Percentiles rank a stretch among this genome's conserved stretches.
Conservation (phyloP, 78 protist genomes). For the Bigelowiella natans region DNA sequence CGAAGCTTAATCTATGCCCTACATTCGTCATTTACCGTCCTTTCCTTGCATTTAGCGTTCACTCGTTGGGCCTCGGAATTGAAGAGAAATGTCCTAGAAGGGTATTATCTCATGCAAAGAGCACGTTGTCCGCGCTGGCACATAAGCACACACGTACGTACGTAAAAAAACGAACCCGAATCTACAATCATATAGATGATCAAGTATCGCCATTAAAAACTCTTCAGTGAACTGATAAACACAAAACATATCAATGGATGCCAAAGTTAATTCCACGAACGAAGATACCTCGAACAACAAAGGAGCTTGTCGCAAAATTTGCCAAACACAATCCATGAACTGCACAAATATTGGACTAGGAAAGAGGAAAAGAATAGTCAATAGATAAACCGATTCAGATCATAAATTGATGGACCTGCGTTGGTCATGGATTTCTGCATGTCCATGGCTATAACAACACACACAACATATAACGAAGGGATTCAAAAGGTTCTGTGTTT, state of each 20-base stretch:
- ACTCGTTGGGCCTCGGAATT: not conserved
- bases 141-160: too few species aligned
- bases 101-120: too few species aligned
- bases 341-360: slow-evolving; percentile 72
- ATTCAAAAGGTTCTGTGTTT: too few species aligned
- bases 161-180: too few species aligned
- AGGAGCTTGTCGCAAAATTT: slow-evolving; percentile 38
- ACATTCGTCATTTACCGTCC: too few species aligned
- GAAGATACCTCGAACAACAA: not conserved
- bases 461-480: too few species aligned
- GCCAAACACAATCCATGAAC: slow-evolving; percentile 76
- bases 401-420: too few species aligned
- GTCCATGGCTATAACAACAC: not conserved
- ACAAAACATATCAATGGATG: too few species aligned
- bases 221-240: not conserved
- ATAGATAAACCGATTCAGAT: not conserved
- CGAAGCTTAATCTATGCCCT: too few species aligned
- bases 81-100: not conserved
- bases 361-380: not conserved
- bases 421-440: not conserved
- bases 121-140: too few species aligned
- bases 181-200: not conserved
- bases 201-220: not conserved
- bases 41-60: not conserved
- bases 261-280: too few species aligned